Evolutionary conservation across 345 rosid genomes (phyloP).

Genomic region (Acer saccharum): DNA sequence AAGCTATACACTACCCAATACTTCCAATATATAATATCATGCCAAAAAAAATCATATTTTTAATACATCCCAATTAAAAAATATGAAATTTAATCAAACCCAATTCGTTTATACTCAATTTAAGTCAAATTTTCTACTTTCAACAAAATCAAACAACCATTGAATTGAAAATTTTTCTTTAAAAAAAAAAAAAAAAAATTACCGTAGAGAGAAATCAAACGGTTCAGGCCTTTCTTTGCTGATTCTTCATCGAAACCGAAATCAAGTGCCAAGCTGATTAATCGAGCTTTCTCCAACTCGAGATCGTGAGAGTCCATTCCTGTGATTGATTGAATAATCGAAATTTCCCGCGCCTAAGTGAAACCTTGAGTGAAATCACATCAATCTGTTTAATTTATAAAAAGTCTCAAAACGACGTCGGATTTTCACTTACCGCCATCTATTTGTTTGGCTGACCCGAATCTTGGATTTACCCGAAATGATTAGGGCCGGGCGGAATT

Average conservation of each 20-base stretch:
- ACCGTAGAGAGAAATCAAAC: constrained; percentile 80
- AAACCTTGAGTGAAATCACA: background rate
- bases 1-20: too few species aligned
- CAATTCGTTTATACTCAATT: background rate
- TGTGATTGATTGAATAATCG: background rate
- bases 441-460: background rate
- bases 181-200: constrained; percentile 4
- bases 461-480: background rate
- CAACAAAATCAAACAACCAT: background rate
- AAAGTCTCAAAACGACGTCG: background rate
- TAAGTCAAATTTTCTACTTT: background rate
- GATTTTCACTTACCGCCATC: constrained; percentile 7
- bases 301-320: constrained; percentile 43
- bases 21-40: too few species aligned
- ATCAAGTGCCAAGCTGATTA: constrained; percentile 64
- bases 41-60: background rate
- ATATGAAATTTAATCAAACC: background rate
- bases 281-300: constrained; percentile 67
- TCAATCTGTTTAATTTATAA: background rate
- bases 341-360: constrained; percentile 31
- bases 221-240: constrained; percentile 58
- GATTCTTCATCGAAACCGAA: constrained; percentile 75
- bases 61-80: background rate
- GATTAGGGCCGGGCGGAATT: too few species aligned
- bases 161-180: background rate